Evolutionary conservation across 2,329 filamentous ascomycete genomes (phyloP), one percentile per base, ranked within the genome.

Genomic region (Bisporella sp.): DNA sequence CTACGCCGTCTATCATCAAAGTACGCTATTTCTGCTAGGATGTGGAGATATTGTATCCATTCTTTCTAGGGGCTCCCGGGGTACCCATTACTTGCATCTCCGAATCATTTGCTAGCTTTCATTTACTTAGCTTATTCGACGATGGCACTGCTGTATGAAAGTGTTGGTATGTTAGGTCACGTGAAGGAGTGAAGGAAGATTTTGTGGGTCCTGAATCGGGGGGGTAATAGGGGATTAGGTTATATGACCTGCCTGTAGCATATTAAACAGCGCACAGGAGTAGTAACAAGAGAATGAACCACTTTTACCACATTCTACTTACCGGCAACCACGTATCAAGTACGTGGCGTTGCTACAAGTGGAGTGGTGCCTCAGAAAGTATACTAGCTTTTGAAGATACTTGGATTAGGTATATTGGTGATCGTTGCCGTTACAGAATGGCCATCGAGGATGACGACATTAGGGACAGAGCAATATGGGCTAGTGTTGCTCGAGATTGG

Each of bases 71-170:
- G 93, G 57, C 65, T 93, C 0, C 66, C 93, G 0, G 74, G 87
- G 0, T 81, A 87, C 55, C 78, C 83, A 2, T 71, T 95, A 0
- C 90, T 90, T 0, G 74, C 73, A 70, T 42, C 41, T 11, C 13
- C 21, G 21, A 21, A 42, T 4, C 41, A 42, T 42, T 3, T 42
- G 41, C 13, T 95, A 0, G 81, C 82, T 0, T 96, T 95, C 49
- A 88, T 96, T 1, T 92, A 93, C 21, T 54, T 68, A 90, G 84
- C 89, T 0, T 96, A 96, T 56, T 85, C 84, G 4, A 93, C 93
- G 81, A 87, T 95, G 77, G 85, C 87, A 0, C 68, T 96, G 0
- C 68, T 96, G 0, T 85, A 89, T 51, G 90, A 96, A 59, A n/a
- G n/a, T n/a, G n/a, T n/a, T n/a, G n/a, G n/a, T n/a, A n/a, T n/a